Evolutionary conservation across 345 rosid genomes (phyloP), one percentile per base, ranked within the genome.

Genomic region (Ceriops zippeliana): DNA sequence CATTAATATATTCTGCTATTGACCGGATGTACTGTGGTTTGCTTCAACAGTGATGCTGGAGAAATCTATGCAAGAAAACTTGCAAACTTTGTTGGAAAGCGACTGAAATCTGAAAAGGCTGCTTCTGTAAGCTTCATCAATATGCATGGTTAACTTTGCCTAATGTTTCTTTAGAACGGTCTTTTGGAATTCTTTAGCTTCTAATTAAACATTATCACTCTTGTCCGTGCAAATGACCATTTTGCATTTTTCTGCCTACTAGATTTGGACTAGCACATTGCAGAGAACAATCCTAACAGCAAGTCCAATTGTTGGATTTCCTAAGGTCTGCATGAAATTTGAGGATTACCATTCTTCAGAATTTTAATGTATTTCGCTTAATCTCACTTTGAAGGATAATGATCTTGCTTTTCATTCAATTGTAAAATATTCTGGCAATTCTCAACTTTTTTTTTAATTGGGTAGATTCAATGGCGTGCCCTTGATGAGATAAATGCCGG

Each of bases 181-280:
- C 49, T 42, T 5, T 42, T 42, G 19, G 13, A 13, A 42, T 13
- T 42, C 49, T 42, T 42, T 42, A 42, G 49, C 49, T 42, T 42
- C 49, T 13, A 42, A 42, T 1, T 42, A 11, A 11, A 13, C 49
- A 42, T 11, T 67, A 62, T 58, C 47, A 52, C 46, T 52, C 42
- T 61, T 57, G 34, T 52, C 20, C 52, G 31, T 66, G 38, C 57
- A 26, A 56, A 57, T 61, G 59, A 30, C 13, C 59, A 11, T 54
- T 61, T 56, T 52, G 51, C 13, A 30, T 63, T 57, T 32, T 63
- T 6, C 28, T 35, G 27, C 35, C 21, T 37, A 52, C 71, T 75
- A 92, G 98, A 92, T 96, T 70, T 96, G 99, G 98, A 96, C 98
- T 58, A 96, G 99, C 85, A 96, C 99, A n/a, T 82, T 96, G 67